Percentiles rank a stretch among this genome's conserved stretches.
Conservation (phyloP, 2,329 filamentous ascomycete genomes). For the Sporothrix mexicana region DNA sequence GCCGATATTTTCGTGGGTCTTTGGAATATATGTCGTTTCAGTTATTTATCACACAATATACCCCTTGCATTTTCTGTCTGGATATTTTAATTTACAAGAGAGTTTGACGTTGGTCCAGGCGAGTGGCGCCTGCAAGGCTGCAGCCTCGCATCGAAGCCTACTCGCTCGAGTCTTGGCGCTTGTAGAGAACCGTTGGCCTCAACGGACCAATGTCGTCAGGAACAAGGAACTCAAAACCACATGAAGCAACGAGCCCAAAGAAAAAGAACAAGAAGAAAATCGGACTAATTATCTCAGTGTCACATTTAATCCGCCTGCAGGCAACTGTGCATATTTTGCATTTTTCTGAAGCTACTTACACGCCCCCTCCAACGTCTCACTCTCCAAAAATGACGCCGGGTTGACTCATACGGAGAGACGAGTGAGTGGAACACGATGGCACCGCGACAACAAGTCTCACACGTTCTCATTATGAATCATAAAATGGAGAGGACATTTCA, state of each 20-base stretch:
- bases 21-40: background rate
- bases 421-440: background rate
- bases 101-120: too few relatives aligned
- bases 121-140: background rate
- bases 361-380: background rate
- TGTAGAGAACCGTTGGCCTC: background rate
- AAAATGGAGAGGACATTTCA: too few relatives aligned
- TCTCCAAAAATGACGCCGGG: slow-evolving; percentile 12
- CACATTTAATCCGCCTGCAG: background rate
- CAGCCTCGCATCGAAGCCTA: background rate
- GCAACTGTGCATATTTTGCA: background rate
- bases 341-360: background rate
- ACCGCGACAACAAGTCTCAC: background rate
- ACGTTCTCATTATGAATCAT: slow-evolving; percentile 5
- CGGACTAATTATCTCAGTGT: background rate
- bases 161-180: background rate
- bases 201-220: too few relatives aligned
- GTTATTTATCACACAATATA: background rate
- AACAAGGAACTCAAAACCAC: background rate
- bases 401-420: slow-evolving; percentile 22
- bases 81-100: background rate
- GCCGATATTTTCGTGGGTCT: background rate
- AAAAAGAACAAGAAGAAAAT: background rate
- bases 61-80: background rate
- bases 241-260: background rate